Base-by-base conservation (phyloP, 495 filamentous ascomycete species). In the Aspergillus funiculosus region DNA sequence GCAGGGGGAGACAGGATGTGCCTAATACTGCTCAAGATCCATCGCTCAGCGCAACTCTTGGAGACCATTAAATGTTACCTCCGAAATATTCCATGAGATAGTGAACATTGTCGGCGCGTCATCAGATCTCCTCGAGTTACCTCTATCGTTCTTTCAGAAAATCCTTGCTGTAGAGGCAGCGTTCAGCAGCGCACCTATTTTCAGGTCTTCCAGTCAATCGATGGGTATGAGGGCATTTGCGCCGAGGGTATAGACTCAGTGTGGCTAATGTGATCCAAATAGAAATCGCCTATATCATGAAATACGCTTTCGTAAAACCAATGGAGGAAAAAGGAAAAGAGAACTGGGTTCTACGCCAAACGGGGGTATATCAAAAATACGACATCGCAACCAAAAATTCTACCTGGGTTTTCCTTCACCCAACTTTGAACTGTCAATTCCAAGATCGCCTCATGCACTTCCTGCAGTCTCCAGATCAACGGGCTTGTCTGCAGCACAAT, bases 321-420 rank as follows among this genome's bases (percentile, higher is more conserved):
- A 37, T 46, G 9, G 47, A 51, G 1, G 52, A 64, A 8, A 45
- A 46, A 27, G 40, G 40, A 21, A 39, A 8, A 20, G 53, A 62
- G 9, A 48, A 54, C 11, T 74, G 71, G 71, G 54, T 54, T 5
- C 58, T 71, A 25, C 69, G 71, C 9, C 71, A 73, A 43, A 72
- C 53, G 5, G 69, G 67, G 0, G 41, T 74, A 4, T 74, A 68
- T 47, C 69, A 71, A 24, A 61, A 60, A 44, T 61, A 58, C 36
- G 52, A 69, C 25, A 15, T 39, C 4, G 15, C 20, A 11, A 67
- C 51, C 6, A 48, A 43, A 25, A 58, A 61, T 30, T 58, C 53
- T 8, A 43, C 59, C n/a, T 68, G 52, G 24, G 46, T 73, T 0
- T 44, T 69, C 13, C 45, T 74, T 29, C 64, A 63, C 45, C 67